phyloP scores from a whole-genome alignment of 345 rosid species.

The Melastoma malabathricum region DNA sequence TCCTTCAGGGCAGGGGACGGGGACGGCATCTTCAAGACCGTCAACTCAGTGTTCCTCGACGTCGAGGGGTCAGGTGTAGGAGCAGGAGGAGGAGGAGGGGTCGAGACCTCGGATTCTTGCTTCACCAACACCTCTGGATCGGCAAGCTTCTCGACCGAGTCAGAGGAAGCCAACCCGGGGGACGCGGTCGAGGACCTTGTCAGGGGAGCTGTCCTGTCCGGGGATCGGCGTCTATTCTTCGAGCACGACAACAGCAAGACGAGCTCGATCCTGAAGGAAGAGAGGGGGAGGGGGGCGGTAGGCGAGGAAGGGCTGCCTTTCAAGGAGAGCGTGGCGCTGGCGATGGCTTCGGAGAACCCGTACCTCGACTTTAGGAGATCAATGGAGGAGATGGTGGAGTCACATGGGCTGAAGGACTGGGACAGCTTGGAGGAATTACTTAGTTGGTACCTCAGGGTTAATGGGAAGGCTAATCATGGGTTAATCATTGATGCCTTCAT shows the following conservation, averaged over 20 bases:
- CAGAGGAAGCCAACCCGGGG: constrained; percentile 3
- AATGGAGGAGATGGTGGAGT: constrained; percentile 92
- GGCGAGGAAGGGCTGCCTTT: constrained; percentile 1
- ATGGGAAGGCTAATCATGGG: constrained; percentile 60
- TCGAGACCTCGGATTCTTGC: constrained; percentile 4
- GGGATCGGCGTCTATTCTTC: constrained; percentile 4
- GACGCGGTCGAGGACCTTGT: constrained; percentile 3
- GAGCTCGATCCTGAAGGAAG: constrained; percentile 6
- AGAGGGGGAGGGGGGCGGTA: not conserved
- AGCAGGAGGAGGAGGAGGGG: not conserved
- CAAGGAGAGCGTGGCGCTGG: constrained; percentile 28
- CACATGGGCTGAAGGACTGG: constrained; percentile 56
- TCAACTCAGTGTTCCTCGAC: constrained; percentile 26
- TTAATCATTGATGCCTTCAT: constrained; percentile 65
- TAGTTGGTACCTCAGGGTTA: constrained; percentile 65
- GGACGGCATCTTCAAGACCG: constrained; percentile 19
- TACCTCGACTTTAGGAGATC: constrained; percentile 60
- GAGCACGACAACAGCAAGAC: constrained; percentile 1
- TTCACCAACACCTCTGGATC: constrained; percentile 21
- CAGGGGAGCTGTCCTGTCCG: constrained; percentile 1
- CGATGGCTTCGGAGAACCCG: constrained; percentile 74
- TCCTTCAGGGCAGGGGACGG: constrained; percentile 34
- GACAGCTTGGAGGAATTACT: constrained; percentile 58
- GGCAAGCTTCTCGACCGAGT: constrained; percentile 27
- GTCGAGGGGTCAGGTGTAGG: not conserved